Base-by-base conservation (phyloP, 352 stramenopile species). In the Thalassiosira mediterranea region DNA sequence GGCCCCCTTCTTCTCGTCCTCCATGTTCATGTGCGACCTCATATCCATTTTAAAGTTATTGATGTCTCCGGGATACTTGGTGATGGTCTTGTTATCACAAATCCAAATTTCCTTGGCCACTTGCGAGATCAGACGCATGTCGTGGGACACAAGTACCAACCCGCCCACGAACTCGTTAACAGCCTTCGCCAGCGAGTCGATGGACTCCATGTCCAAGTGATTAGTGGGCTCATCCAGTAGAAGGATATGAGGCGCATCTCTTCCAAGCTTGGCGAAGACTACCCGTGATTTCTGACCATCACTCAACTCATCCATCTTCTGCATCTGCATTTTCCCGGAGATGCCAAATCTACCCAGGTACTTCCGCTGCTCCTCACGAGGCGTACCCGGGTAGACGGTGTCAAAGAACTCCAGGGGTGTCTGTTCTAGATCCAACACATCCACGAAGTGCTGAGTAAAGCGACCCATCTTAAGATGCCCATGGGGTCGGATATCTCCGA, bases 391-490 rank as follows among this genome's bases (percentile, higher is more conserved):
- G 83, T 98, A 98, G 7, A 97, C 78, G 13, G 86, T 93, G 56
- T 95, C 96, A 81, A 99, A 98, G 87, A 98, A 99, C 73, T 99
- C 96, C 13, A 99, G 90, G 2, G 97, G 97, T 7, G 93, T 94
- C 86, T 97, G 93, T 23, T 91, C 86, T 68, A 98, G 83, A 78
- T 98, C 94, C n/a, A 99, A 85, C 37, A 99, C 95, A 82, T 99
- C 97, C 1, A 98, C 96, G 71, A 98, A 99, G 81, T 99, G 97
- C 89, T 99, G 97, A 25, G 95, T 98, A 86, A 98, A 99, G 23
- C 95, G 92, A 26, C 95, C 95, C 44, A 99, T 93, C 80, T 96
- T 96, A 37, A 99, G 90, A 83, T 98, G 97, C 31, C 89, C 95
- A 88, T 99, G 96, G 59, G 95, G 96, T 46, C 96, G 93, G 70